A percentile compares a stretch with the other conserved stretches of the same genome.
phyloP scores from a whole-genome alignment of 179 eudicot species.

The Spinacia oleracea region DNA sequence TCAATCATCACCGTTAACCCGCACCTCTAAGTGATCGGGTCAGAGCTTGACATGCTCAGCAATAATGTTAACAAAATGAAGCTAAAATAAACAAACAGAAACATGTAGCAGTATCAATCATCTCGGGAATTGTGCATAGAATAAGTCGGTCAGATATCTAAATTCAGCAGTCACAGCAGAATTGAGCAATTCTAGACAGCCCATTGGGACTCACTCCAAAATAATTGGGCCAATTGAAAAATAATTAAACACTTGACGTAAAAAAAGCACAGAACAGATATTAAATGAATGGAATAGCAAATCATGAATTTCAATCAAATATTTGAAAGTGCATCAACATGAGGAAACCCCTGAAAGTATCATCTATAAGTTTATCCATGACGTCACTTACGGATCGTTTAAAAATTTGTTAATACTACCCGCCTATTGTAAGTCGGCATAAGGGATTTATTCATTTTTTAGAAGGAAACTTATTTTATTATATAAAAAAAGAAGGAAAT shows the following conservation, averaged over 20 bases:
- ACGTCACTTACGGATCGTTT: constrained; percentile 3
- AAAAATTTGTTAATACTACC: background rate
- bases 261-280: background rate
- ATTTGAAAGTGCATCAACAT: constrained; percentile 8
- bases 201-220: background rate
- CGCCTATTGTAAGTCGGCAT: background rate
- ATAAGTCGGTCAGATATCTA: constrained; percentile 13
- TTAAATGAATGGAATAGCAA: background rate
- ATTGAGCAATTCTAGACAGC: constrained; percentile 24
- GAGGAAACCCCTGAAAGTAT: constrained; percentile 10
- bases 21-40: constrained; percentile 15
- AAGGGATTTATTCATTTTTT: background rate
- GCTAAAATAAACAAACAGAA: background rate
- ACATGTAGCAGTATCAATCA: constrained; percentile 2
- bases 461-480: background rate
- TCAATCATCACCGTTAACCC: constrained; percentile 9
- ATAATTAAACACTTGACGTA: background rate
- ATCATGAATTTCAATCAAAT: constrained; percentile 3
- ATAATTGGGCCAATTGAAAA: background rate
- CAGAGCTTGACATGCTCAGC: constrained; percentile 17
- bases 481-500: background rate
- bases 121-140: constrained; percentile 21
- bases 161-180: constrained; percentile 3
- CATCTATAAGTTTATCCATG: constrained; percentile 14
- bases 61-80: background rate